phyloP scores from a whole-genome alignment of 345 rosid genomes.

The Melastoma malabathricum region DNA sequence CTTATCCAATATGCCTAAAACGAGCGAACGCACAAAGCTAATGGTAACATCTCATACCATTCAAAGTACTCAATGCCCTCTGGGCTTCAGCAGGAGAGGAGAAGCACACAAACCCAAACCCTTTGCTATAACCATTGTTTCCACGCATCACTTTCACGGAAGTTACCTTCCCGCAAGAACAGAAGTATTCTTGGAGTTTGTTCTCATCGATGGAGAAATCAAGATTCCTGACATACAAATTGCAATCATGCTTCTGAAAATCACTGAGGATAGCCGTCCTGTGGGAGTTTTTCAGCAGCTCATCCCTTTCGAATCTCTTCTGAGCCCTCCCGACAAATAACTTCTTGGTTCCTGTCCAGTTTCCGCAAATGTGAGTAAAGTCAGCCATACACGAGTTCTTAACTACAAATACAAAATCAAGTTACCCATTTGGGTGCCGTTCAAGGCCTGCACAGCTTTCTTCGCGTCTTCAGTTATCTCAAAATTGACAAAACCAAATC shows the following conservation, averaged over 20 bases:
- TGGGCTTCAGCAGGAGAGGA: slow-evolving; percentile 48
- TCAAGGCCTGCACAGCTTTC: slow-evolving; percentile 37
- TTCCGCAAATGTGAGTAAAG: background rate
- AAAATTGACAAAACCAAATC: slow-evolving; percentile 69
- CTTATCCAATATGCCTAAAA: background rate
- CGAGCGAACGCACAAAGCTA: no score
- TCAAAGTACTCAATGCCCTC: slow-evolving; percentile 27
- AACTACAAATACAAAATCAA: background rate
- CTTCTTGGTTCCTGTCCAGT: slow-evolving; percentile 27
- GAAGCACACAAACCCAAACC: slow-evolving; percentile 73
- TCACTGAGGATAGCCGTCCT: slow-evolving; percentile 13
- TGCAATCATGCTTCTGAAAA: slow-evolving; percentile 19
- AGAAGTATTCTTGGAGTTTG: slow-evolving; percentile 29
- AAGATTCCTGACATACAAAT: slow-evolving; percentile 61
- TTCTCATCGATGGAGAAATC: slow-evolving; percentile 28
- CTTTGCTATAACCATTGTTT: slow-evolving; percentile 39
- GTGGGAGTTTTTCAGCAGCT: slow-evolving; percentile 22
- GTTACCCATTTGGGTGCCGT: slow-evolving; percentile 30
- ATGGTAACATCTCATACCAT: slow-evolving; percentile 23
- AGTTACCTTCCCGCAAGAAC: slow-evolving; percentile 33
- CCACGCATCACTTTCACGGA: slow-evolving; percentile 48
- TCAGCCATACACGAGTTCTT: background rate
- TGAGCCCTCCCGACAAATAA: slow-evolving; percentile 56
- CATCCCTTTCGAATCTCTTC: slow-evolving; percentile 44
- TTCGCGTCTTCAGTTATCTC: slow-evolving; percentile 41